phyloP scores from a whole-genome alignment of 164 flowering plant genomes.

The Akebia trifoliata region DNA sequence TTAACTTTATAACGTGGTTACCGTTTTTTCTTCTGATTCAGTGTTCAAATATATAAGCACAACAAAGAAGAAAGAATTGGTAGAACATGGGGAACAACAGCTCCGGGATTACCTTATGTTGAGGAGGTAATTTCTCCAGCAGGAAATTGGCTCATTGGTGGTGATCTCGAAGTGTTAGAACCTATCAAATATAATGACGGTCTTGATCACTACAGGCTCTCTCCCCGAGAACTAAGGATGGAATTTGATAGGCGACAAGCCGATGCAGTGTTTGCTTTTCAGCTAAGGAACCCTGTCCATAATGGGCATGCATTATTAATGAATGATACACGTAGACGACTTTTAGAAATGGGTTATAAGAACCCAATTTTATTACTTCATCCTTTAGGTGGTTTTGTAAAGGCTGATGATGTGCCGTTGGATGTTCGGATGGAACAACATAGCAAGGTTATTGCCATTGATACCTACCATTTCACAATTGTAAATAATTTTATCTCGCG shows the following conservation, averaged over 20 bases:
- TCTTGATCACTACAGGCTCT: constrained; percentile 91
- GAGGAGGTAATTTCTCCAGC: constrained; percentile 80
- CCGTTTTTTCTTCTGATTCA: constrained; percentile 22
- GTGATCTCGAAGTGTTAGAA: constrained; percentile 79
- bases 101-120: constrained; percentile 92
- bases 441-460: constrained; percentile 59
- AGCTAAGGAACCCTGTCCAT: constrained; percentile 92
- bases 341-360: constrained; percentile 87
- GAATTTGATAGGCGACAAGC: constrained; percentile 88
- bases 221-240: constrained; percentile 68
- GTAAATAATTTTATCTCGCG: neutral
- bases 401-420: constrained; percentile 94
- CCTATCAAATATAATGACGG: constrained; percentile 90
- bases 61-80: constrained; percentile 96
- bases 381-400: constrained; percentile 89
- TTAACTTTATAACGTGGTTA: neutral
- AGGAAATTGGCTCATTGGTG: constrained; percentile 95
- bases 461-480: constrained; percentile 1
- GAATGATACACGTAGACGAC: constrained; percentile 83
- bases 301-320: constrained; percentile 94
- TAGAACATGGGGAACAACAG: constrained; percentile 94
- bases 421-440: constrained; percentile 98
- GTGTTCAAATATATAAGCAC: constrained; percentile 90
- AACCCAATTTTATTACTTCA: constrained; percentile 89
- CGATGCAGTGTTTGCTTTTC: constrained; percentile 98